A percentile compares a stretch with the other conserved stretches of the same genome.
These are phyloP conservation scores for Gossypium bickii DNA, from an alignment of 345 rosid genomes.

Conservation along the genomic window DNA sequence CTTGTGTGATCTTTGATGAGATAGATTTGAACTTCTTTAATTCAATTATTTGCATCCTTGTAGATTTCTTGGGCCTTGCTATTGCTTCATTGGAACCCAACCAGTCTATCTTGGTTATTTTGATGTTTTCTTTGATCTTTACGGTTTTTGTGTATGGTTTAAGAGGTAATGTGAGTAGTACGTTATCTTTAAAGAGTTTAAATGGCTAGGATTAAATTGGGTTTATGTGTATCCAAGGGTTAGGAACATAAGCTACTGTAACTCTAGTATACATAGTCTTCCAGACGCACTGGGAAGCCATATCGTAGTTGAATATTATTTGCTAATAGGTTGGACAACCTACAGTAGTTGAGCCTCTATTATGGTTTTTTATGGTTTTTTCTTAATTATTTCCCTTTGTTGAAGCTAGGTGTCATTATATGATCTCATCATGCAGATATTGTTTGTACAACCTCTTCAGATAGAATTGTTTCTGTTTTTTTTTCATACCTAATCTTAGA, in stretches of 20 bases:
- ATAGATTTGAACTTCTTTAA: background rate
- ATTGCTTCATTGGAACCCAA: background rate
- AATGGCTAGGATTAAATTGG: background rate
- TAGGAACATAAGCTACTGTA: background rate
- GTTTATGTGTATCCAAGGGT: background rate
- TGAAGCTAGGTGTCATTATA: background rate
- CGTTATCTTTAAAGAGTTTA: background rate
- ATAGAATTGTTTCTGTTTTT: background rate
- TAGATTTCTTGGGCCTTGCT: background rate
- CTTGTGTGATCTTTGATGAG: background rate
- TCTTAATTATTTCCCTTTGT: background rate
- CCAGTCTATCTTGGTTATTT: background rate
- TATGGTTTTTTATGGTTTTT: background rate
- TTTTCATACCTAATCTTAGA: background rate
- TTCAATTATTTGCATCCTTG: slow-evolving; percentile 8
- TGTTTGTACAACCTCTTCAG: background rate
- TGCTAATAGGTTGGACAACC: background rate
- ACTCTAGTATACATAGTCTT: background rate
- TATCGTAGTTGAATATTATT: background rate
- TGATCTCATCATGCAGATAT: background rate
- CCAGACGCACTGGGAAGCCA: background rate
- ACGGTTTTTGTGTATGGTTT: background rate
- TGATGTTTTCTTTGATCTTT: slow-evolving; percentile 1
- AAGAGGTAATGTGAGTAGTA: background rate
- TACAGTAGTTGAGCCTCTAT: background rate